These are phyloP conservation scores for Colletotrichum lentis DNA, from an alignment of 2,329 filamentous ascomycete genomes.

Conservation along the genomic window DNA sequence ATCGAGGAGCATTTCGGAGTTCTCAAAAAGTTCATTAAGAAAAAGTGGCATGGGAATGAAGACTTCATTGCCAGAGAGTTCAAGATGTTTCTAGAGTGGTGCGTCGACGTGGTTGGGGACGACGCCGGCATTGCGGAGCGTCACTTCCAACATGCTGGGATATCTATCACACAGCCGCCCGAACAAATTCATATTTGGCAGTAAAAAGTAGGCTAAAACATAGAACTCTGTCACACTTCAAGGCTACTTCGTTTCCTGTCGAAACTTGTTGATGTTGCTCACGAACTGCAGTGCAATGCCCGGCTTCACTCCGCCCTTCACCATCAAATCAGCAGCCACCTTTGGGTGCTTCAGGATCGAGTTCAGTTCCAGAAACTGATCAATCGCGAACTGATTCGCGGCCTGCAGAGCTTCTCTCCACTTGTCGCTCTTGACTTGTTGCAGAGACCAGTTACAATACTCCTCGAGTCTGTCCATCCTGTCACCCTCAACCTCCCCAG, in stretches of 20 bases:
- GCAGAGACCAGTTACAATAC: neutral
- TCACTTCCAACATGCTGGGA: constrained; percentile 36
- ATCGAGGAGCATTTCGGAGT: constrained; percentile 42
- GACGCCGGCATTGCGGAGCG: constrained; percentile 13
- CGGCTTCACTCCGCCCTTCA: neutral
- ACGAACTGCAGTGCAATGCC: constrained; percentile 14
- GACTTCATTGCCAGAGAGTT: constrained; percentile 39
- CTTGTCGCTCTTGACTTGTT: neutral
- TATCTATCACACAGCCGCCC: neutral
- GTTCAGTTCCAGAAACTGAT: neutral
- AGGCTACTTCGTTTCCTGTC: neutral
- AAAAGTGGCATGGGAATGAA: constrained; percentile 33
- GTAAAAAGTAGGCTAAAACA: neutral
- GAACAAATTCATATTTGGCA: neutral
- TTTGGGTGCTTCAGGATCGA: neutral
- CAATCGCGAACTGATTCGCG: neutral
- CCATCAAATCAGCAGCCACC: neutral
- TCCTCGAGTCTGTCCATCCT: neutral
- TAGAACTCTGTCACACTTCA: neutral
- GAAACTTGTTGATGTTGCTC: constrained; percentile 16
- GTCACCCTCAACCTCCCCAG: neutral
- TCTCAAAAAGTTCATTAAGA: constrained; percentile 40
- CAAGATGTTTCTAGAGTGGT: constrained; percentile 38
- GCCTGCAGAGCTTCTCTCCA: neutral
- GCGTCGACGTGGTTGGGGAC: constrained; percentile 38